Conservation (phyloP, 176 grass and related monocot genomes). For the Saccharum officinarum region DNA sequence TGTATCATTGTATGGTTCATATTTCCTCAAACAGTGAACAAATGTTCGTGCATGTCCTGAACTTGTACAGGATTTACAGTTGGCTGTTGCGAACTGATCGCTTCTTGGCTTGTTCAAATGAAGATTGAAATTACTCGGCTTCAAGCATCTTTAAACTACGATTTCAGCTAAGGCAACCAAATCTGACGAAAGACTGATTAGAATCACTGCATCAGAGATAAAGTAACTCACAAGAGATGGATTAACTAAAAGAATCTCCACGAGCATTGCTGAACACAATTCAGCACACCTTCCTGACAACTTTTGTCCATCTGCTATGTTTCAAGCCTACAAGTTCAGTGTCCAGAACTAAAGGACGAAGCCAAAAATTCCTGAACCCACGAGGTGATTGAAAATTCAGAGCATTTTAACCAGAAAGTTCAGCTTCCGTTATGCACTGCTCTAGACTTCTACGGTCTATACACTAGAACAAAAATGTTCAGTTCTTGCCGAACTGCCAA, state of each 20-base stretch:
- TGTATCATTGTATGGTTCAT: constrained; percentile 1
- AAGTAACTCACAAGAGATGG: not conserved
- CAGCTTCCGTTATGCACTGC: not conserved
- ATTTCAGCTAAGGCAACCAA: not conserved
- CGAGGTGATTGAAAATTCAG: constrained; percentile 10
- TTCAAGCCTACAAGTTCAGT: not conserved
- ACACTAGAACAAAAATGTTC: not conserved
- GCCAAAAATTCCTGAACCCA: not conserved
- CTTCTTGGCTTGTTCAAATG: not conserved
- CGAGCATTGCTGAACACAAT: not conserved
- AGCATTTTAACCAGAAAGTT: not conserved
- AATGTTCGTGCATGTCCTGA: not conserved
- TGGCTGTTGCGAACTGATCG: not conserved
- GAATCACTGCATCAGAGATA: not conserved
- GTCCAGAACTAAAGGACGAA: not conserved
- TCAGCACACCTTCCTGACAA: not conserved
- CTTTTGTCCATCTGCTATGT: not conserved
- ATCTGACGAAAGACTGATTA: not conserved
- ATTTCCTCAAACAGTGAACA: not conserved
- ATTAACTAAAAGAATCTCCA: not conserved
- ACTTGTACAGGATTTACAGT: not conserved
- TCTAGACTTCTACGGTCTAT: not conserved
- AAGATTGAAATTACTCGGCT: constrained; percentile 6
- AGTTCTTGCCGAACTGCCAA: not conserved
- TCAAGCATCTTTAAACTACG: not conserved